A percentile compares a stretch with the other conserved stretches of the same genome.
phyloP scores from a whole-genome alignment of 108 stramenopile species.

The Skeletonema grethae region DNA sequence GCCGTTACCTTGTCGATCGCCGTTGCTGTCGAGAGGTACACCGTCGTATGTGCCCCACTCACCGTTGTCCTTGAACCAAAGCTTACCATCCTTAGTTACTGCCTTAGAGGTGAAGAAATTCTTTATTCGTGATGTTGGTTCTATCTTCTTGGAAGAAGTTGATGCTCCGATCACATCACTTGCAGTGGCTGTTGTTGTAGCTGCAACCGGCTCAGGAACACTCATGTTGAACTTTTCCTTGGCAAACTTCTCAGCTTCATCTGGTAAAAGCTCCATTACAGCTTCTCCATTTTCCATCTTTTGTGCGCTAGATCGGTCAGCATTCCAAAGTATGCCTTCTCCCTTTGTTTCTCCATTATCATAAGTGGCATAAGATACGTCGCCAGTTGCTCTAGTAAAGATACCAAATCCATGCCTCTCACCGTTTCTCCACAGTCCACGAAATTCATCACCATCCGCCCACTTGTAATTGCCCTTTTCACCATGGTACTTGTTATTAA shows the following conservation, averaged over 20 bases:
- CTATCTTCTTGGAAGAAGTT: background rate
- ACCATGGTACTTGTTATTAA: conserved; percentile 28
- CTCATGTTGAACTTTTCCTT: conserved; percentile 30
- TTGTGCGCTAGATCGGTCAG: conserved; percentile 22
- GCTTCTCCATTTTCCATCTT: conserved; percentile 17
- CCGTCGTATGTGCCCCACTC: conserved; percentile 35
- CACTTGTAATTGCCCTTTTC: conserved; percentile 31
- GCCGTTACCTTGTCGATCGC: conserved; percentile 24
- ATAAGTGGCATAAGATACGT: conserved; percentile 14
- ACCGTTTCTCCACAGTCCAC: conserved; percentile 30
- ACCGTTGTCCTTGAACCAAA: conserved; percentile 37
- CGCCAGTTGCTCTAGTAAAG: conserved; percentile 19
- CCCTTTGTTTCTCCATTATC: conserved; percentile 13
- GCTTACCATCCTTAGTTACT: conserved; percentile 28
- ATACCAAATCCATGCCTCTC: conserved; percentile 27
- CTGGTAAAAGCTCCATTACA: conserved; percentile 14
- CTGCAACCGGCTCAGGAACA: conserved; percentile 10
- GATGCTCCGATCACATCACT: background rate
- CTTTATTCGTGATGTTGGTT: conserved; percentile 4
- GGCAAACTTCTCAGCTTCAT: conserved; percentile 22
- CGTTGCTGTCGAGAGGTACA: conserved; percentile 12
- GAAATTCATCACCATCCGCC: conserved; percentile 27
- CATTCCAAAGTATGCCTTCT: conserved; percentile 27
- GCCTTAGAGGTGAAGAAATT: conserved; percentile 11
- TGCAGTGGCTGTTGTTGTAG: background rate